Conservation (phyloP, 441 rosid genomes). For the Raphanus hybrid region DNA sequence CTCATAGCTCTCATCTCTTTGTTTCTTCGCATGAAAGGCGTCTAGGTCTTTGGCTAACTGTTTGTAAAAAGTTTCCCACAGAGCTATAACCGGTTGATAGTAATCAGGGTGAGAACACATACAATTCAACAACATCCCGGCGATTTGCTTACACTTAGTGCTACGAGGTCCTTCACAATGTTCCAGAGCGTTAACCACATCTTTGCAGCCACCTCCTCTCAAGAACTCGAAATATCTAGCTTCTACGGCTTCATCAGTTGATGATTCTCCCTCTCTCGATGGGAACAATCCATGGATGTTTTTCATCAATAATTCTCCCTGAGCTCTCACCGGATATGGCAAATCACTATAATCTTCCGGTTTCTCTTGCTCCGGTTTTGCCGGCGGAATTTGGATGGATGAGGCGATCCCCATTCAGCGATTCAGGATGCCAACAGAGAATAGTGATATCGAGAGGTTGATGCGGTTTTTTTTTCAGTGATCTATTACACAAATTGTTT, state of each 20-base stretch:
- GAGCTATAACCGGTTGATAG: background rate
- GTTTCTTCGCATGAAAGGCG: background rate
- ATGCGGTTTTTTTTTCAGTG: too few relatives aligned
- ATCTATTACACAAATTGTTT: too few relatives aligned
- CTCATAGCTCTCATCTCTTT: background rate
- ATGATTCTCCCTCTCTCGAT: background rate
- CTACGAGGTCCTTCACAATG: background rate
- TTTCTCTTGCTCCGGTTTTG: background rate
- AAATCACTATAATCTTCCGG: background rate
- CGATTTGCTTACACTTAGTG: background rate
- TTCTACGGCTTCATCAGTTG: background rate
- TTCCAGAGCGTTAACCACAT: background rate
- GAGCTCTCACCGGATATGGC: background rate
- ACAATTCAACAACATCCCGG: background rate
- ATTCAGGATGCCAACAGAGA: too few relatives aligned
- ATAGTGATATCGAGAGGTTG: too few relatives aligned
- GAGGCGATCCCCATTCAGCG: background rate
- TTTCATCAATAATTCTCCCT: background rate
- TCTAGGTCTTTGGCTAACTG: background rate
- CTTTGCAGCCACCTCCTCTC: background rate
- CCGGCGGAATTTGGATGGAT: background rate
- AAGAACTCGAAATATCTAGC: background rate
- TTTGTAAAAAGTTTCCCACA: background rate
- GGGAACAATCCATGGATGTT: background rate
- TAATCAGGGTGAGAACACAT: background rate